Base-by-base conservation (phyloP, 2,329 filamentous ascomycete genomes). In the Fusarium albidum region DNA sequence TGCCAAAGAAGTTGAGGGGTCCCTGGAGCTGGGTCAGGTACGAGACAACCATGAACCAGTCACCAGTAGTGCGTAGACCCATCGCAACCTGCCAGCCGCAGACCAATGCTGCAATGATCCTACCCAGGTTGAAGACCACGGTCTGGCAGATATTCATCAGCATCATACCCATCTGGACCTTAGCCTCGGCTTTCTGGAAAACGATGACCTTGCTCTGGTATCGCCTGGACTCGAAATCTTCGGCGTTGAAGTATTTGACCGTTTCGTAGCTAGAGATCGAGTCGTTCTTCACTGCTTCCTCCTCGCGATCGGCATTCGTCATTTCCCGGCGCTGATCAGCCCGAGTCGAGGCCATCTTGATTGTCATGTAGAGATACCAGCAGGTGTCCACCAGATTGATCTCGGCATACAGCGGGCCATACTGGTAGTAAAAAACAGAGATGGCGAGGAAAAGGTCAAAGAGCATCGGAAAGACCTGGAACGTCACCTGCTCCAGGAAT, bases 201-300 rank as follows among this genome's bases (percentile, higher is more conserved):
- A 83, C 83, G 38, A 78, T 77, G 48, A 95, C 90, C 21, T 90
- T 89, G 37, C 81, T 75, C 39, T 86, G 82, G 68, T 92, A 94
- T 18, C 91, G 83, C 41, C 81, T 77, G 63, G 92, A 92, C 68
- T 95, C 91, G 68, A 90, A 93, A 3, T 84, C 79, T 68, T 94
- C 91, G 8, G 90, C 90, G 65, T 94, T 94, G 79, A 95, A 95
- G 68, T 94, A 94, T 71, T 94, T 95, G 70, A 94, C 91, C 3
- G 90, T 94, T 77, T 99, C 95, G 72, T 98, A 99, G n/a, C 92
- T 96, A 57, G 95, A 92, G 79, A 99, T 95, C 1, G 95, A 98
- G 73, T 99, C 95, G 70, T 97, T 98, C 76, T 98, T 98, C 64
- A 98, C 92, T 7, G 95, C 95, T 73, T 97, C 94, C 75, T 97